Evolutionary conservation across 2,329 filamentous ascomycete genomes (phyloP), one percentile per base, ranked within the genome.

Genomic region (Venturia effusa): DNA sequence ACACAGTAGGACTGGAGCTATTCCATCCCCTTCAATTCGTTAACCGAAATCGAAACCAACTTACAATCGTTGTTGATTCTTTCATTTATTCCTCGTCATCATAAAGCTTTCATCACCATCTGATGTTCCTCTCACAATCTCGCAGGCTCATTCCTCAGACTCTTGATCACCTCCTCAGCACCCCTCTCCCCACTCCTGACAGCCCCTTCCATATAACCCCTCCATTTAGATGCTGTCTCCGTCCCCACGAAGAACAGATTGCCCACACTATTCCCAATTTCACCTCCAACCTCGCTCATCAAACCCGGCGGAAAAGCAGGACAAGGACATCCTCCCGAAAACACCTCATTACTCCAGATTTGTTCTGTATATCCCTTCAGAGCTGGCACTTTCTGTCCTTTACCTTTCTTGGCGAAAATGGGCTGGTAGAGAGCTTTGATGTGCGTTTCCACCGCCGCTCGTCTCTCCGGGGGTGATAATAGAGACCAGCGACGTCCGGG

Each of bases 241-340:
- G 61, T 64, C 51, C 48, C 64, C 1, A 27, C 61, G 22, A 63
- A 59, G 55, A 59, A 61, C 22, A 64, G 7, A 39, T 41, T 57
- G 19, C 61, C 61, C 30, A 41, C 19, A 45, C 75, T 73, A 67
- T 78, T 72, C 51, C 75, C 75, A 59, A 79, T 67, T 72, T 77
- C 79, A 68, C 81, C 75, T 80, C 79, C 84, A 71, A 82, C 80
- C 62, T 79, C 77, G 61, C 74, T 72, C 22, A 69, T 67, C 34
- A 74, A 72, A n/a, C 59, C 59, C 19, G 59, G 59, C 1, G 59
- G 59, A 13, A 61, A n/a, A 17, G 34, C 34, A 41, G 34, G 59
- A 61, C 59, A 61, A 37, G 59, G 6, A 61, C 59, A 61, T 32
- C 59, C 59, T n/a, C 11, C 19, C 59, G 59, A 61, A 19, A 40